Percentiles rank a stretch among this genome's conserved stretches.
phyloP scores from a whole-genome alignment of 768 basidiomycete species.

The Hericium rajendrae region DNA sequence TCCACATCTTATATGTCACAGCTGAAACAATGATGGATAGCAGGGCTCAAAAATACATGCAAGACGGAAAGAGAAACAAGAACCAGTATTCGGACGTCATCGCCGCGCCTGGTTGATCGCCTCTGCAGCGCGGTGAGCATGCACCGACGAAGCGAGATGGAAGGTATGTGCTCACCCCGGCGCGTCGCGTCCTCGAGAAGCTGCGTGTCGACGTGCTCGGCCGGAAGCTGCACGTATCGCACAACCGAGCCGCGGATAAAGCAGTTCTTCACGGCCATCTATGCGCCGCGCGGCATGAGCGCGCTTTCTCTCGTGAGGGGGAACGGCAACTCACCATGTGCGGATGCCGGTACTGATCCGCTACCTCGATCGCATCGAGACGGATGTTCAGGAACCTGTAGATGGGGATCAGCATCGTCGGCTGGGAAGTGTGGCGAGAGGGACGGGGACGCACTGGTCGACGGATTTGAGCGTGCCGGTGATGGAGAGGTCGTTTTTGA shows the following conservation, averaged over 20 bases:
- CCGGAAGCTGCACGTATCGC: constrained; percentile 91
- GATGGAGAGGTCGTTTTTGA: constrained; percentile 98
- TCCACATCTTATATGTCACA: no score
- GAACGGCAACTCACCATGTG: constrained; percentile 68
- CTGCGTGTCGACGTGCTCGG: constrained; percentile 90
- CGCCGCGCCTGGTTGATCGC: not conserved
- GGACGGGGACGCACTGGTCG: constrained; percentile 69
- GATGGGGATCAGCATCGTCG: not conserved
- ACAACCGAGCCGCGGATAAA: constrained; percentile 98
- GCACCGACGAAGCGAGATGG: not conserved
- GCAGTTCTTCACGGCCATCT: constrained; percentile 99
- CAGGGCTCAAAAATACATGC: no score
- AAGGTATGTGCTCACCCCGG: constrained; percentile 50
- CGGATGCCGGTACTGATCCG: constrained; percentile 88
- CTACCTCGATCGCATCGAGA: constrained; percentile 85
- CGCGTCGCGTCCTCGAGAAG: constrained; percentile 93
- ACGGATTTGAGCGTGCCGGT: constrained; percentile 94
- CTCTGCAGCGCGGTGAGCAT: not conserved
- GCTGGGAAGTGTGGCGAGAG: not conserved
- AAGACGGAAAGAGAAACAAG: no score
- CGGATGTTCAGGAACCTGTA: constrained; percentile 90
- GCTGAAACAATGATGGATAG: no score
- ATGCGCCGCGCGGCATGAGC: not conserved
- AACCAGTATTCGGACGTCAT: not conserved
- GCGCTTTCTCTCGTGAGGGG: not conserved